Percentiles rank a stretch among this genome's conserved stretches.
phyloP scores from a whole-genome alignment of 306 rosid species.

The Albizia julibrissin region DNA sequence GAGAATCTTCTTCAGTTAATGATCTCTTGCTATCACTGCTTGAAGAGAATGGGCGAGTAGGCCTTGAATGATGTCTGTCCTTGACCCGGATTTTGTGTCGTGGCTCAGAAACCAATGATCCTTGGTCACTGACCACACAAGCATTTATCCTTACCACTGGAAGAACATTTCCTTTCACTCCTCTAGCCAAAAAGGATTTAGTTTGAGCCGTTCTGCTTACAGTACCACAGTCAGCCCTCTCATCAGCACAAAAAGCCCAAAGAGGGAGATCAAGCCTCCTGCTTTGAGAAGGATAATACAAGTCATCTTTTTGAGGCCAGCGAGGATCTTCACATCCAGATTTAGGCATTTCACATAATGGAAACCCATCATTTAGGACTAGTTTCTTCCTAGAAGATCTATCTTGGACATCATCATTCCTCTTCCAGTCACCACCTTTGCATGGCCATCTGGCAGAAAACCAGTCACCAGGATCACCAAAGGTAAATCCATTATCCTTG shows the following conservation, averaged over 20 bases:
- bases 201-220: conserved; percentile 50
- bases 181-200: conserved; percentile 60
- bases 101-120: conserved; percentile 79
- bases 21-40: conserved; percentile 78
- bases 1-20: conserved; percentile 74
- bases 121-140: conserved; percentile 91
- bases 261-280: conserved; percentile 85
- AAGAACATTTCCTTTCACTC: conserved; percentile 81
- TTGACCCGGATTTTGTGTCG: conserved; percentile 64
- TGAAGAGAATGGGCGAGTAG: conserved; percentile 61
- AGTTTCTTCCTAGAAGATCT: conserved; percentile 73
- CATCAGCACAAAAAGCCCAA: conserved; percentile 92
- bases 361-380: conserved; percentile 83
- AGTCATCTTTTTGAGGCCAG: conserved; percentile 83
- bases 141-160: conserved; percentile 93
- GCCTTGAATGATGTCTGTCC: conserved; percentile 70
- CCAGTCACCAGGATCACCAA: conserved; percentile 66
- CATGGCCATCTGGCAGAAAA: conserved; percentile 88
- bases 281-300: conserved; percentile 81
- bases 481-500: conserved; percentile 51
- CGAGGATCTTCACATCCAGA: conserved; percentile 97
- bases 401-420: conserved; percentile 84
- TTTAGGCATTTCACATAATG: conserved; percentile 83
- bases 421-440: conserved; percentile 99
- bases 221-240: conserved; percentile 56